Conservation (phyloP, 1,139 yeast genomes). For the Yamadazyma spencermartinsiae region DNA sequence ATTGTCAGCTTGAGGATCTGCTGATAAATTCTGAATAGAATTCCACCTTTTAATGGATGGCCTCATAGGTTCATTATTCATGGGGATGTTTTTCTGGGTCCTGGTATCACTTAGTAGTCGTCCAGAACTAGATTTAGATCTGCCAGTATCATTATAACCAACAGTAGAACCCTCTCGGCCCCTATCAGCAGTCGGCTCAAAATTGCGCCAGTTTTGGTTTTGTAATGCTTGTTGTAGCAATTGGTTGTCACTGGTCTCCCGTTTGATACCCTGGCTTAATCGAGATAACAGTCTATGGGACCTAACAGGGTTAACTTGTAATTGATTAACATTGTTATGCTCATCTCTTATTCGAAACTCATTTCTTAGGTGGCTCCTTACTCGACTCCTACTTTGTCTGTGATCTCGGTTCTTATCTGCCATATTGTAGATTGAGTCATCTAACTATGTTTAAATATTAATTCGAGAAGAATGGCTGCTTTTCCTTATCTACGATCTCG, state of each 20-base stretch:
- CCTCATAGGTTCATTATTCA: constrained; percentile 15
- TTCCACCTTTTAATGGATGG: constrained; percentile 28
- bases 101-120: constrained; percentile 1
- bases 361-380: constrained; percentile 7
- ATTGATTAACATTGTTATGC: constrained; percentile 8
- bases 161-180: background rate
- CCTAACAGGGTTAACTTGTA: constrained; percentile 3
- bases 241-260: constrained; percentile 7
- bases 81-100: constrained; percentile 21
- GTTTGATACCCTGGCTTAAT: constrained; percentile 5
- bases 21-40: constrained; percentile 18
- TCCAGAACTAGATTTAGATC: constrained; percentile 2
- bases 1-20: constrained; percentile 1
- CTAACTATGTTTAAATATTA: background rate
- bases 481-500: constrained; percentile 4
- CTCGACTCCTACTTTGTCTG: constrained; percentile 13
- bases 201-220: constrained; percentile 9
- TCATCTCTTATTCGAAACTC: constrained; percentile 15
- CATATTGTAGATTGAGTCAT: background rate
- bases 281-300: constrained; percentile 15
- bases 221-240: constrained; percentile 16
- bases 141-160: background rate
- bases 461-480: no score
- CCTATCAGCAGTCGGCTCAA: constrained; percentile 6
- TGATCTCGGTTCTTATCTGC: constrained; percentile 3